phyloP scores from a whole-genome alignment of 1,139 yeast species.

The Blastobotrys serpentis region DNA sequence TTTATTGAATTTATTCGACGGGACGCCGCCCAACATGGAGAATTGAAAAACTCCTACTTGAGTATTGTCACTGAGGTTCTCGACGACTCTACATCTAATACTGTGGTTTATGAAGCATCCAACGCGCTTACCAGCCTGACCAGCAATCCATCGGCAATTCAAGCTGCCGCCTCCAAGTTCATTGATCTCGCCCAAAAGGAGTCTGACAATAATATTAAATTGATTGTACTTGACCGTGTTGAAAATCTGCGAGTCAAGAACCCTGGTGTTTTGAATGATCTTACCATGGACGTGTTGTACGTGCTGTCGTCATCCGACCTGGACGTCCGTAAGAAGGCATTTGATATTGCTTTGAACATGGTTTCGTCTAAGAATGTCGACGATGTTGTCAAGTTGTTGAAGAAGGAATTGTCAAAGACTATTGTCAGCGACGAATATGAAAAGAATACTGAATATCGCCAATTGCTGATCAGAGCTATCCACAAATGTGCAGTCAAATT shows the following conservation, averaged over 20 bases:
- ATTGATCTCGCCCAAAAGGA: conserved; percentile 88
- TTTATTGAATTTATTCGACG: conserved; percentile 88
- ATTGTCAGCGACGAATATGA: conserved; percentile 58
- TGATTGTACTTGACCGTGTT: conserved; percentile 86
- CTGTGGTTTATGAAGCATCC: conserved; percentile 91
- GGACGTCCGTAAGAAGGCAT: conserved; percentile 86
- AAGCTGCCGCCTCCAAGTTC: conserved; percentile 79
- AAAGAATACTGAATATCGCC: conserved; percentile 82
- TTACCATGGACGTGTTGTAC: conserved; percentile 81
- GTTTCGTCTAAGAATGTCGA: conserved; percentile 88
- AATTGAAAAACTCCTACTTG: conserved; percentile 68
- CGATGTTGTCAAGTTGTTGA: conserved; percentile 86
- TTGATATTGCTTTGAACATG: conserved; percentile 76
- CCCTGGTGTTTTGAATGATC: conserved; percentile 84
- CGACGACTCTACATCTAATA: conserved; percentile 60
- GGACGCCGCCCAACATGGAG: conserved; percentile 66
- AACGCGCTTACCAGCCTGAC: conserved; percentile 76
- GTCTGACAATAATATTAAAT: conserved; percentile 88
- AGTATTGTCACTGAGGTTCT: conserved; percentile 70
- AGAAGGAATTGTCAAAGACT: conserved; percentile 83
- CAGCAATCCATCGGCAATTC: conserved; percentile 62
- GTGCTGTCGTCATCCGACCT: conserved; percentile 84
- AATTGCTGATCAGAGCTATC: conserved; percentile 80
- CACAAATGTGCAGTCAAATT: conserved; percentile 87
- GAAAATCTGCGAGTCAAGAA: conserved; percentile 68